Conservation (phyloP, 225 moss, liverwort and hornwort genomes). For the Bryum argenteum region DNA sequence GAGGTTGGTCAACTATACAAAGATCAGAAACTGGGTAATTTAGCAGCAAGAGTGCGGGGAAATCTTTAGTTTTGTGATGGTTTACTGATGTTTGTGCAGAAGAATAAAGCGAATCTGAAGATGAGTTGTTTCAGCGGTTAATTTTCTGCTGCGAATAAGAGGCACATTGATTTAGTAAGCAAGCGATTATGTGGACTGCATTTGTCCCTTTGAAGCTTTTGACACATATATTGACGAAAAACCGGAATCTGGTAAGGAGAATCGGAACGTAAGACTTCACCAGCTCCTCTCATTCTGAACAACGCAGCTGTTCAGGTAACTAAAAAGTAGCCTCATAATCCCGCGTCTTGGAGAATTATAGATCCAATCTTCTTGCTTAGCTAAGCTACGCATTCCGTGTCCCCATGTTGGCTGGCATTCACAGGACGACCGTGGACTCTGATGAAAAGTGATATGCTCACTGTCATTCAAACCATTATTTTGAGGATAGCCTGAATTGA, state of each 20-base stretch:
- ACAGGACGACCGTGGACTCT: constrained; percentile 41
- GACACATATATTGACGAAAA: constrained; percentile 6
- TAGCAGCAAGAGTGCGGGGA: too few relatives aligned
- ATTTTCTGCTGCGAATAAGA: constrained; percentile 3
- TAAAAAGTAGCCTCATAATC: constrained; percentile 30
- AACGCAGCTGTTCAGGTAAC: constrained; percentile 51
- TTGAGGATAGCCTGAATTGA: constrained; percentile 28
- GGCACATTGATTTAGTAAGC: constrained; percentile 13
- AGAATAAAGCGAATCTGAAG: constrained; percentile 15
- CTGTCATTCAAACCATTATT: constrained; percentile 31
- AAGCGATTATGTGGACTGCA: constrained; percentile 20
- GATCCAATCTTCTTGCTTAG: constrained; percentile 34
- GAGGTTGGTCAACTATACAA: too few relatives aligned
- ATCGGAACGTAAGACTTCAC: constrained; percentile 14
- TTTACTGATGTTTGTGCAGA: constrained; percentile 18
- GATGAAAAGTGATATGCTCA: constrained; percentile 39
- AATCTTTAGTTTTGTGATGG: too few relatives aligned
- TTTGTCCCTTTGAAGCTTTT: constrained; percentile 16
- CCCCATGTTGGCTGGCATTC: constrained; percentile 29
- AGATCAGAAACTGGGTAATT: too few relatives aligned
- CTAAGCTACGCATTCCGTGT: constrained; percentile 36
- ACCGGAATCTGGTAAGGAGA: constrained; percentile 13
- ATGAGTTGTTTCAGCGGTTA: constrained; percentile 9
- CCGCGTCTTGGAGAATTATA: constrained; percentile 39
- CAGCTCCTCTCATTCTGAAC: constrained; percentile 26